Evolutionary conservation across 441 rosid species (phyloP), one percentile per base, ranked within the genome.

Genomic region (Cnidoscolus chayamansa): DNA sequence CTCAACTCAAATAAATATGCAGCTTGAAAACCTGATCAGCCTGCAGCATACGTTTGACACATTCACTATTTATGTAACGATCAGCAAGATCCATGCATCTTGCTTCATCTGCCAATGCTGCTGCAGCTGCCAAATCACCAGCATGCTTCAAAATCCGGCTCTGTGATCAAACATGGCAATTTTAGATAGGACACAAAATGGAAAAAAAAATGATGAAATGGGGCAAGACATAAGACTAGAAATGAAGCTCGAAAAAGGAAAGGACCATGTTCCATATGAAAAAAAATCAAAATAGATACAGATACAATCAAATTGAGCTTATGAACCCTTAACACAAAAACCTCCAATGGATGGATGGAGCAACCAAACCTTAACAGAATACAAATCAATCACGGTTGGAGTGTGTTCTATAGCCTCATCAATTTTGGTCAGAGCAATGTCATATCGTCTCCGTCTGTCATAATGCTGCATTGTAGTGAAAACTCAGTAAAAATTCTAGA

Each of bases 31-130:
- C 99, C 99, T 94, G 98, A 84, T 96, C 97, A 74, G 98, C 98
- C 83, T 92, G 97, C 74, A 96, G 87, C 99, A 96, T 92, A 35
- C 98, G 95, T 87, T 94, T 96, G 73, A 94, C 98, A 67, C 97
- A 90, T 89, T 92, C 94, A 83, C 99, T 96, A 73, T 96, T 96
- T 70, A 94, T 78, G 71, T 90, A 96, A 51, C 98, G 91, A 77
- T 96, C 99, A 15, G 98, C 98, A 74, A 96, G 88, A 87, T 96
- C 99, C 98, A 96, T 96, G 82, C 98, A 86, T 82, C 99, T 85
- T 75, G 99, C 98, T 88, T 96, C 99, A 88, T 96, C 98, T 35
- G 98, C 98, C 83, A 96, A 90, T 70, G 96, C 88, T 68, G 98
- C 94, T 60, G 98, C 98, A 32, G 96, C 97, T 61, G 86, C 79